These are phyloP conservation scores for Beauveria medogensis DNA, from an alignment of 2,329 filamentous ascomycete genomes.

Conservation along the genomic window DNA sequence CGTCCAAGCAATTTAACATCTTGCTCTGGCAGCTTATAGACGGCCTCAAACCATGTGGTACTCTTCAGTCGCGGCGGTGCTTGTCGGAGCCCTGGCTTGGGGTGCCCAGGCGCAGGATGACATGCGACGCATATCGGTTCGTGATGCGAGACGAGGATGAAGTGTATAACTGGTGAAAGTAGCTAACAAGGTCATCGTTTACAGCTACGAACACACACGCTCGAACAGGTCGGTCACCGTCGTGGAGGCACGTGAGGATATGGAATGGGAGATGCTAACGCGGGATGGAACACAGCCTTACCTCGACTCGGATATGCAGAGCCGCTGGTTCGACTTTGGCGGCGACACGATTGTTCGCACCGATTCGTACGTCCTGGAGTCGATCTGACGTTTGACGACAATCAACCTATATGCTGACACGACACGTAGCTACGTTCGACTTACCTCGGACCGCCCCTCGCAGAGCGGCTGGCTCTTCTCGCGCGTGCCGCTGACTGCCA, in stretches of 20 bases:
- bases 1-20: background rate
- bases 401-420: background rate
- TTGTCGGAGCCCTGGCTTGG: slow-evolving; percentile 43
- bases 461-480: slow-evolving; percentile 93
- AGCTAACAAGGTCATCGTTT: slow-evolving; percentile 17
- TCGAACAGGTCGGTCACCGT: slow-evolving; percentile 58
- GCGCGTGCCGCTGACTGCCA: slow-evolving; percentile 86
- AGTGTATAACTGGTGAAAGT: background rate
- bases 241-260: slow-evolving; percentile 14
- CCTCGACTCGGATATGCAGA: slow-evolving; percentile 95
- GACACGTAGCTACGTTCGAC: slow-evolving; percentile 68
- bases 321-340: slow-evolving; percentile 98
- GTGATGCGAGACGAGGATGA: slow-evolving; percentile 14
- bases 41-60: slow-evolving; percentile 33
- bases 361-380: slow-evolving; percentile 47
- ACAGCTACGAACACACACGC: slow-evolving; percentile 79
- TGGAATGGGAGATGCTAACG: slow-evolving; percentile 13
- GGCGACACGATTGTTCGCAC: slow-evolving; percentile 81
- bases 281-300: slow-evolving; percentile 60
- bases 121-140: slow-evolving; percentile 44
- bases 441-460: slow-evolving; percentile 84
- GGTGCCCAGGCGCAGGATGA: slow-evolving; percentile 42
- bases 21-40: background rate
- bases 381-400: background rate
- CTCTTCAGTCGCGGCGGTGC: slow-evolving; percentile 37